A percentile compares a stretch with the other conserved stretches of the same genome.
phyloP scores from a whole-genome alignment of 2,329 filamentous ascomycete species.

The Dryadomyces quercivorus region DNA sequence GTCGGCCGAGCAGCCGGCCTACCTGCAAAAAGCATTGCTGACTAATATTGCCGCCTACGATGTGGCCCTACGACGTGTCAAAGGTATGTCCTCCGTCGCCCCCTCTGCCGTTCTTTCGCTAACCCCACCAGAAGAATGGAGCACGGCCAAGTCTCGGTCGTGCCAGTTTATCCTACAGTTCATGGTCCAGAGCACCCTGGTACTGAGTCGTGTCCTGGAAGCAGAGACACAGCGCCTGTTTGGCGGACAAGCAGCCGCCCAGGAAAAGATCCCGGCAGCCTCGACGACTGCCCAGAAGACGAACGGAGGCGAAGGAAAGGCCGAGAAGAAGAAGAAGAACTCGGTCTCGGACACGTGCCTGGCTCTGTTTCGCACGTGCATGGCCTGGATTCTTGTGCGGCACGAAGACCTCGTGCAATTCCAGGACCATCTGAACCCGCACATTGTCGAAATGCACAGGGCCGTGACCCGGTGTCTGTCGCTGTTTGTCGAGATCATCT shows the following conservation, averaged over 20 bases:
- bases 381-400: conserved; percentile 39
- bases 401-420: conserved; percentile 33
- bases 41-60: conserved; percentile 80
- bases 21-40: conserved; percentile 67
- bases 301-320: conserved; percentile 17
- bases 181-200: conserved; percentile 66
- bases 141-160: conserved; percentile 30
- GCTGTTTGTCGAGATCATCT: conserved; percentile 33
- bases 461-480: conserved; percentile 34
- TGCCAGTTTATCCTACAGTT: conserved; percentile 60
- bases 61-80: conserved; percentile 46
- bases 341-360: conserved; percentile 30
- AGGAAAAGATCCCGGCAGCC: neutral
- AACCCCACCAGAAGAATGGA: conserved; percentile 30
- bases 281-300: conserved; percentile 2
- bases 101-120: conserved; percentile 7
- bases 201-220: conserved; percentile 54
- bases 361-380: conserved; percentile 38
- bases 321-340: neutral
- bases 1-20: conserved; percentile 48
- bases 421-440: conserved; percentile 29
- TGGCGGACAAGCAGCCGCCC: neutral
- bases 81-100: conserved; percentile 27
- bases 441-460: conserved; percentile 33
- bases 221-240: conserved; percentile 6